These are phyloP conservation scores for Narthecium ossifragum DNA, from an alignment of 106 monocot species.

Conservation along the genomic window DNA sequence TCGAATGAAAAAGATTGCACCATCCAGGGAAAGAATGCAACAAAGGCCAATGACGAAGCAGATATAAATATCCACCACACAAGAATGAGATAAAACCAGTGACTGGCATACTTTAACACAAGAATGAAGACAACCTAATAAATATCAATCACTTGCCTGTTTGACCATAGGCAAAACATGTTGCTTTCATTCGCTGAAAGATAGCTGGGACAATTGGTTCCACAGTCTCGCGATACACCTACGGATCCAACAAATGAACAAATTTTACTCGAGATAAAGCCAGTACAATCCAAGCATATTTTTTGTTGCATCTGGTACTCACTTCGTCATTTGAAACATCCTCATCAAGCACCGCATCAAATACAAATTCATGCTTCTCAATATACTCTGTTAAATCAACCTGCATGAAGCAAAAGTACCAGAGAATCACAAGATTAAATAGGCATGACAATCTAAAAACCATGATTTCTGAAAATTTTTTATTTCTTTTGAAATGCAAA, in stretches of 20 bases:
- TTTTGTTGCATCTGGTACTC: conserved; percentile 9
- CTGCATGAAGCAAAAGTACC: conserved; percentile 21
- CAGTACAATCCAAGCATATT: background rate
- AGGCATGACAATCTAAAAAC: background rate
- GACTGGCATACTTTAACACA: no score
- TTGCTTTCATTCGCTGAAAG: conserved; percentile 91
- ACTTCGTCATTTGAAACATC: conserved; percentile 97
- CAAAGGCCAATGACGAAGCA: no score
- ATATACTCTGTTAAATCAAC: conserved; percentile 94
- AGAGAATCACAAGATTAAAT: background rate
- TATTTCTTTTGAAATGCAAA: no score
- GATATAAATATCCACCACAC: no score
- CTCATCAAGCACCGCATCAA: conserved; percentile 94
- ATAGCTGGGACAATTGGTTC: conserved; percentile 87
- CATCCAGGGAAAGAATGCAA: no score
- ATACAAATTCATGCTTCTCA: conserved; percentile 97
- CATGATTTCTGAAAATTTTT: background rate
- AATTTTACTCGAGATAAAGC: background rate
- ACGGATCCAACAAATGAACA: conserved; percentile 9
- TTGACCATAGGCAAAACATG: conserved; percentile 99
- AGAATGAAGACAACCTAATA: conserved; percentile 1
- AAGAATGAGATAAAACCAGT: no score
- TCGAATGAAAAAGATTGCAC: no score
- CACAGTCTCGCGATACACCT: conserved; percentile 93
- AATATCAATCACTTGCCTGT: conserved; percentile 44